Percentiles rank a stretch among this genome's conserved stretches.
phyloP scores from a whole-genome alignment of 371 early-diverging fungal species.

The Rhizopus stolonifer region DNA sequence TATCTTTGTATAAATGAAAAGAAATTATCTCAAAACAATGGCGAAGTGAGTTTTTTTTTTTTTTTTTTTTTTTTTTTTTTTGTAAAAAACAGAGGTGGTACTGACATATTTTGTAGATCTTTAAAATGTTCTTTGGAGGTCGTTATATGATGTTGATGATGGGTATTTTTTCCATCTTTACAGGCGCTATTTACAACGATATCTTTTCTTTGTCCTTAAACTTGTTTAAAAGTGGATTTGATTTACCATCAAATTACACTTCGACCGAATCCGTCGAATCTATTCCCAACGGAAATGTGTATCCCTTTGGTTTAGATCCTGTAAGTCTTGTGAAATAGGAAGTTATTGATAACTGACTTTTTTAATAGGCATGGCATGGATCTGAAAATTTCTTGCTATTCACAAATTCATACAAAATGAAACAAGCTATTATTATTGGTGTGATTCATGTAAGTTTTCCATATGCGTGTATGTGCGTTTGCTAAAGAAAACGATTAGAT shows the following conservation, averaged over 20 bases:
- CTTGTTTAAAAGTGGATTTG: constrained; percentile 80
- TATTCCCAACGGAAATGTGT: constrained; percentile 48
- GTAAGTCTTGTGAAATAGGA: constrained; percentile 31
- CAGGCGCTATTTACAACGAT: constrained; percentile 99
- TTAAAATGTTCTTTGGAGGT: constrained; percentile 91
- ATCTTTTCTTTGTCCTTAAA: constrained; percentile 87
- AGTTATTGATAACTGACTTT: background rate
- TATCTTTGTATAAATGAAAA: constrained; percentile 86
- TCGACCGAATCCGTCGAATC: constrained; percentile 45
- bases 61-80: too few species aligned
- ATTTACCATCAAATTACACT: constrained; percentile 53
- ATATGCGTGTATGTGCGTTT: background rate
- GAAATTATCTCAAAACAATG: constrained; percentile 67
- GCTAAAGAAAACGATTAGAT: constrained; percentile 53
- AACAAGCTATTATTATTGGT: constrained; percentile 97
- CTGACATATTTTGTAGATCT: constrained; percentile 57
- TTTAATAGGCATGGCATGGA: constrained; percentile 92
- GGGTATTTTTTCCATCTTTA: constrained; percentile 96
- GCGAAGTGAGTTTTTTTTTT: constrained; percentile 76
- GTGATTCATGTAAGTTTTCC: constrained; percentile 77
- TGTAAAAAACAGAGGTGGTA: too few species aligned
- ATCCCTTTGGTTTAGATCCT: constrained; percentile 82
- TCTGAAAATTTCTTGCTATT: constrained; percentile 93
- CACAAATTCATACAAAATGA: constrained; percentile 99
- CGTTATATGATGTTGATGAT: constrained; percentile 97